phyloP scores from a whole-genome alignment of 495 filamentous ascomycete genomes.

The Hypoxylon subgilvum region DNA sequence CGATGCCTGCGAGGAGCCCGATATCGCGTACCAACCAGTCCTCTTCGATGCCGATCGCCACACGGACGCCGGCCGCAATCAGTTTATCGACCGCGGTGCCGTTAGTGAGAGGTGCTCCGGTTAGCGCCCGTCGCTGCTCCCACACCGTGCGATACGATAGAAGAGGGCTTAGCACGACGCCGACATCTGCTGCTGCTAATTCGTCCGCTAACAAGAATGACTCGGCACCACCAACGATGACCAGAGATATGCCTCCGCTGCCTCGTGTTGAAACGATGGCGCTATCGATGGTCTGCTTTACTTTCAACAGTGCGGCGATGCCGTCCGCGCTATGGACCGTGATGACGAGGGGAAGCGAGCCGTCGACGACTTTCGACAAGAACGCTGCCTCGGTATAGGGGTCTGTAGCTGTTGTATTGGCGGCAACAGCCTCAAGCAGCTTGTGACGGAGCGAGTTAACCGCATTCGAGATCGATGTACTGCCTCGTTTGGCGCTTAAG shows the following conservation, averaged over 20 bases:
- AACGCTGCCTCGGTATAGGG: constrained; percentile 48
- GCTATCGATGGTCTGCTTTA: constrained; percentile 47
- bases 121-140: constrained; percentile 56
- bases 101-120: constrained; percentile 60
- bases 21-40: constrained; percentile 57
- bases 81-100: constrained; percentile 56
- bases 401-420: constrained; percentile 37
- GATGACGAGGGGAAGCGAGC: constrained; percentile 46
- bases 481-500: constrained; percentile 41
- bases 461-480: constrained; percentile 49
- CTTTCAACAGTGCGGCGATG: constrained; percentile 49
- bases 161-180: constrained; percentile 57
- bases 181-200: constrained; percentile 51
- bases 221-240: constrained; percentile 58
- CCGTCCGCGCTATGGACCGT: constrained; percentile 54
- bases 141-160: constrained; percentile 50
- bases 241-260: constrained; percentile 41
- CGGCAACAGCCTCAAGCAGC: constrained; percentile 47
- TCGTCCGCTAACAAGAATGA: constrained; percentile 55
- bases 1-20: constrained; percentile 57
- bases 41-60: constrained; percentile 55
- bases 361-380: constrained; percentile 48
- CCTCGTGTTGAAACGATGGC: constrained; percentile 28
- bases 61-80: constrained; percentile 51
- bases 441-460: constrained; percentile 49